Percentiles rank a stretch among this genome's conserved stretches.
These are phyloP conservation scores for Allium sativum DNA, from an alignment of 106 monocot genomes.

Conservation along the genomic window DNA sequence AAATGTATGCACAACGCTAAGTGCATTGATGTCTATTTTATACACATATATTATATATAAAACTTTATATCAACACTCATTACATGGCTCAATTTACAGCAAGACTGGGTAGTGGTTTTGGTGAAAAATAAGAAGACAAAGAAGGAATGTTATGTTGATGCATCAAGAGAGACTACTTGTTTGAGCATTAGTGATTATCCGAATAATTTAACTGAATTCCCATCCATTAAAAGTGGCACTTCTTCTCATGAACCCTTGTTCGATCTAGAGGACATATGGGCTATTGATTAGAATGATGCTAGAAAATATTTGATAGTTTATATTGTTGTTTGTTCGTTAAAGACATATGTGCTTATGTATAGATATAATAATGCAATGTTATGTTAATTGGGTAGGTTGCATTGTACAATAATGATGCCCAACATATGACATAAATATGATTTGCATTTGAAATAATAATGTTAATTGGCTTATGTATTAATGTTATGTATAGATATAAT, in stretches of 20 bases:
- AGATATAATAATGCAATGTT: too few species aligned
- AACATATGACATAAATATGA: too few species aligned
- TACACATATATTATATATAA: background rate
- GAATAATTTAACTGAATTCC: background rate
- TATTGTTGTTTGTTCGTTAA: too few species aligned
- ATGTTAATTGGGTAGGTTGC: too few species aligned
- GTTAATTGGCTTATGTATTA: too few species aligned
- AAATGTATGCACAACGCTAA: background rate
- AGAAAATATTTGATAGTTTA: too few species aligned
- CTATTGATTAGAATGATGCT: background rate
- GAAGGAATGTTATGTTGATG: background rate
- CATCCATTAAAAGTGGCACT: background rate
- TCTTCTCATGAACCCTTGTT: background rate
- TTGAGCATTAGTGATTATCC: background rate
- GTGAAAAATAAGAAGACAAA: background rate
- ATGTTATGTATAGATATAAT: too few species aligned
- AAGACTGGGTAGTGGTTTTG: slow-evolving; percentile 12
- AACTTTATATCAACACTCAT: background rate
- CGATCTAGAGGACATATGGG: slow-evolving; percentile 2
- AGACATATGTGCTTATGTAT: too few species aligned
- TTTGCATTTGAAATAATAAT: too few species aligned
- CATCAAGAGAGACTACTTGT: background rate
- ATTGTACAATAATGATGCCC: too few species aligned
- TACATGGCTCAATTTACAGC: background rate
- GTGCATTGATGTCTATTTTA: background rate